These are phyloP conservation scores for Rosa rugosa DNA, from an alignment of 306 rosid genomes.

Conservation along the genomic window DNA sequence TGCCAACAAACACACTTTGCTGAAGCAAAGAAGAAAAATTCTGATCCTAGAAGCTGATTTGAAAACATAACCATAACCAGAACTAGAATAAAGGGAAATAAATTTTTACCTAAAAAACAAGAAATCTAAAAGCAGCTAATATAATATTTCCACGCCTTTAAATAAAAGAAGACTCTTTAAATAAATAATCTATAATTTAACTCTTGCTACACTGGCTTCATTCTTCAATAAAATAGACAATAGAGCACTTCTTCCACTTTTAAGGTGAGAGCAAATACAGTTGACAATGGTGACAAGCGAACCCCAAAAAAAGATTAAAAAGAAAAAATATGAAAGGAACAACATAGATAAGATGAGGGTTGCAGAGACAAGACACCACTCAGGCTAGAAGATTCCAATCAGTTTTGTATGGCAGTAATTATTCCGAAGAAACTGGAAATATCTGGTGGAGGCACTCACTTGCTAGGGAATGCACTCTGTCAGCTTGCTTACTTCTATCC, in stretches of 20 bases:
- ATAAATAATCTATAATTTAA: background rate
- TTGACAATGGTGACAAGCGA: slow-evolving; percentile 13
- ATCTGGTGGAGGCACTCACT: slow-evolving; percentile 12
- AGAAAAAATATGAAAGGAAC: background rate
- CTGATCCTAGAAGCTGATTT: too few relatives aligned
- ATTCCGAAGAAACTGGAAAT: slow-evolving; percentile 22
- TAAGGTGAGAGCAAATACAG: slow-evolving; percentile 20
- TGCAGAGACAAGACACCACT: slow-evolving; percentile 20
- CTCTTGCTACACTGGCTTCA: slow-evolving; percentile 14
- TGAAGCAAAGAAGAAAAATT: too few relatives aligned
- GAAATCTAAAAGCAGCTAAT: background rate
- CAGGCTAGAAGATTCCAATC: slow-evolving; percentile 26
- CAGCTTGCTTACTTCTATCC: background rate
- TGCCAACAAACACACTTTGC: too few relatives aligned
- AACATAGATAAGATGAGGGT: slow-evolving; percentile 18
- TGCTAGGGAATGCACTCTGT: background rate
- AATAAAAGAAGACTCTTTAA: background rate
- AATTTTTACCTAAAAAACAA: too few relatives aligned
- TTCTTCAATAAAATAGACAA: slow-evolving; percentile 5
- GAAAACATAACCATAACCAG: too few relatives aligned
- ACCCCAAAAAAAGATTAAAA: background rate
- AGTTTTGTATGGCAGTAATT: slow-evolving; percentile 28
- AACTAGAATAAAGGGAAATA: too few relatives aligned
- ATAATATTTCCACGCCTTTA: background rate
- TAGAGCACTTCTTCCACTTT: slow-evolving; percentile 26